Evolutionary conservation across 495 filamentous ascomycete species (phyloP), one percentile per base, ranked within the genome.

Genomic region (Clohesyomyces aquaticus): DNA sequence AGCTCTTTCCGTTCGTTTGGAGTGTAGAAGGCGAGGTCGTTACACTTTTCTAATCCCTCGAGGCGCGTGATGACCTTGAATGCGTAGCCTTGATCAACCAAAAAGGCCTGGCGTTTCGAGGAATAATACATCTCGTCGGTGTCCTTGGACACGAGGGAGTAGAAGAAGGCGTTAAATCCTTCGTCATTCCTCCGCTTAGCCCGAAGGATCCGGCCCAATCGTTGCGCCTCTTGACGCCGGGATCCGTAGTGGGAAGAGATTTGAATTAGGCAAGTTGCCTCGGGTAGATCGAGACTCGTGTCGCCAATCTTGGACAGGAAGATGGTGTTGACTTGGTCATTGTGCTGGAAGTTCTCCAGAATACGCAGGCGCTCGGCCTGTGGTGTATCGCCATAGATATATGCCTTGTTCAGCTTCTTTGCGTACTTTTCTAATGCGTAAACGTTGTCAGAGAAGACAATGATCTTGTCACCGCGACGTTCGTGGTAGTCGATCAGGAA

Each of bases 111-210:
- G 21, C 94, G 86, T 77, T 97, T 97, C 41, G 90, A 89, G 4
- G 94, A 97, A 79, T 96, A 99, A 75, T 88, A 93, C 95, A 99
- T 98, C 77, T 99, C 94, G 54, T 91, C 85, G 1, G 94, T 99
- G 74, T 98, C 94, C 74, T 97, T 97, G 10, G 90, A 94, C 28
- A 99, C 94, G 3, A 99, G 82, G 0, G 91, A 94, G 77, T 99
- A 99, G 78, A 99, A 99, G 78, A 99, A 99, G 0, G 94, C 94
- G 76, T 99, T 99, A 78, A 99, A 99, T 19, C 95, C 95, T 75
- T 98, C 94, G 76, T 99, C 94, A 71, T 97, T 98, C 64, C 95
- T 82, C 29, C 94, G 87, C 75, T 99, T 99, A 21, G 94, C 94
- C 71, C 94, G 85, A 11, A 99, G 87, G 71, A 99, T 99, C 35